These are phyloP conservation scores for Hansfordia pulvinata DNA, from an alignment of 2,329 filamentous ascomycete species.

Conservation along the genomic window DNA sequence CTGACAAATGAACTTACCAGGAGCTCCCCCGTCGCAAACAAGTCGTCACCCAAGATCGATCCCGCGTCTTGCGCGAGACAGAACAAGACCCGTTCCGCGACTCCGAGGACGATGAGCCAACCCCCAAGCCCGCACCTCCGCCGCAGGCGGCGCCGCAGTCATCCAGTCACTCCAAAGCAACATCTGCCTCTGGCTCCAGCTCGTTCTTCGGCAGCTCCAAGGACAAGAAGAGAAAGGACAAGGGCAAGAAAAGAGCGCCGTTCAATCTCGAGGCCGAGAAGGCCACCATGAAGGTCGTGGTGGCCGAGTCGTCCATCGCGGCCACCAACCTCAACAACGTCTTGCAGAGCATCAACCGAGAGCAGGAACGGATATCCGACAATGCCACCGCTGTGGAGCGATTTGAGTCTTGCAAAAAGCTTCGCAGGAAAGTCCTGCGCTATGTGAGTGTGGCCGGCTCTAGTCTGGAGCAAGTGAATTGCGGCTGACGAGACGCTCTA, in stretches of 20 bases:
- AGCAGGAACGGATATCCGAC: constrained; percentile 75
- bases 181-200: constrained; percentile 19
- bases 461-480: no score
- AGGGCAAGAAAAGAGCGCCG: constrained; percentile 26
- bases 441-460: constrained; percentile 44
- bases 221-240: constrained; percentile 31
- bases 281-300: constrained; percentile 71
- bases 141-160: constrained; percentile 8
- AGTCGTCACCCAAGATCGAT: constrained; percentile 61
- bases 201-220: constrained; percentile 28
- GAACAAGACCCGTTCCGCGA: constrained; percentile 55
- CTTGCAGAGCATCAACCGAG: constrained; percentile 81
- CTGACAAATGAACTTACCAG: no score
- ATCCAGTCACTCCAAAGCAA: constrained; percentile 21
- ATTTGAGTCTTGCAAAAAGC: constrained; percentile 76
- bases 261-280: constrained; percentile 86
- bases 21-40: constrained; percentile 56
- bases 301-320: constrained; percentile 79
- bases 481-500: constrained; percentile 1
- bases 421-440: constrained; percentile 72
- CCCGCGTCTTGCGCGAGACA: constrained; percentile 72
- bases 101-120: constrained; percentile 44
- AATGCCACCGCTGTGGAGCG: constrained; percentile 60
- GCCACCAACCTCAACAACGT: constrained; percentile 84
- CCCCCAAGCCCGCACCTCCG: constrained; percentile 16